These are phyloP conservation scores for Beta corolliflora DNA, from an alignment of 179 eudicot genomes.

Conservation along the genomic window DNA sequence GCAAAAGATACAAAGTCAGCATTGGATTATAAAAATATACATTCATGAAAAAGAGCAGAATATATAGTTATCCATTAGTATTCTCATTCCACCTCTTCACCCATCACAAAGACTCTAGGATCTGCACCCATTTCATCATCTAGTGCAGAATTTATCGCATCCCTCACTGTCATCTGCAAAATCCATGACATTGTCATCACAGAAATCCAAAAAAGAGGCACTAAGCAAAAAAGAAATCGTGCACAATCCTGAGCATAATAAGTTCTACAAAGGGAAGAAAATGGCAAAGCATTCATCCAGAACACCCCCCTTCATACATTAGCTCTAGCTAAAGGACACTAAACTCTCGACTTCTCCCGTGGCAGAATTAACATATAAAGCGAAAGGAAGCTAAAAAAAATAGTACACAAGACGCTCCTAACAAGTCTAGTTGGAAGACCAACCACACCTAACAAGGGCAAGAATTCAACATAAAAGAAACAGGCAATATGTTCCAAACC, in stretches of 20 bases:
- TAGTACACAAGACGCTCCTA: neutral
- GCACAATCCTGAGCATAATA: neutral
- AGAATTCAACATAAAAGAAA: neutral
- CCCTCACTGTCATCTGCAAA: slow-evolving; percentile 83
- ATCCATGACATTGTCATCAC: slow-evolving; percentile 1
- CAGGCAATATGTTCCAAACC: neutral
- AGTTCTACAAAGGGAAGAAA: neutral
- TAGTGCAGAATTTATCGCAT: slow-evolving; percentile 91
- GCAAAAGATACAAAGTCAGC: slow-evolving; percentile 13
- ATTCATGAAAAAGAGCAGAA: neutral
- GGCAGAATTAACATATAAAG: no score
- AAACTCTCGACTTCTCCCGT: no score
- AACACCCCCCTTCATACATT: no score
- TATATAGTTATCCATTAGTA: neutral
- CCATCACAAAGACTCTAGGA: slow-evolving; percentile 82
- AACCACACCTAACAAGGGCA: neutral
- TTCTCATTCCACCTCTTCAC: slow-evolving; percentile 76
- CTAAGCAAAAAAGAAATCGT: neutral
- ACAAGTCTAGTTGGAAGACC: neutral
- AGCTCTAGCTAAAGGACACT: no score
- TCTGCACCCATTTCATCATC: slow-evolving; percentile 98
- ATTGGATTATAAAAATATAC: neutral
- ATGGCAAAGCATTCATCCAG: neutral
- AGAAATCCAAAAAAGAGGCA: neutral
- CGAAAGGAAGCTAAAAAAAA: neutral